These are phyloP conservation scores for Globisporangium acanthophoron DNA, from an alignment of 352 stramenopile species.

Conservation along the genomic window DNA sequence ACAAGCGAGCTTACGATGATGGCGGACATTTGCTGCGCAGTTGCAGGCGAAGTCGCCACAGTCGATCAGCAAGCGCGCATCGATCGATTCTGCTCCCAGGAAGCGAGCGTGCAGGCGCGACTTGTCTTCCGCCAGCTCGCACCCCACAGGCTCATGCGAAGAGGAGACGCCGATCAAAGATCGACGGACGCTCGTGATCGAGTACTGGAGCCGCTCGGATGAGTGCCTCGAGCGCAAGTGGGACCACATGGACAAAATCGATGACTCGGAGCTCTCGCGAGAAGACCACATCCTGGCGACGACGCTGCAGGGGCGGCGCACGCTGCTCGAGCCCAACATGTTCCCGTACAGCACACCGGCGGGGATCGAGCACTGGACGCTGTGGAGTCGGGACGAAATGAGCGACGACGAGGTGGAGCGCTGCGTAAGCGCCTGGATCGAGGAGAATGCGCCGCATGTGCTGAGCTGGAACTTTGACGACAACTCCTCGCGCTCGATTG, in stretches of 20 bases:
- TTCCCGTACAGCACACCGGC: slow-evolving; percentile 23
- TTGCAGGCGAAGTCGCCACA: not conserved
- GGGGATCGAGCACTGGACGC: slow-evolving; percentile 26
- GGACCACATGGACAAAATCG: slow-evolving; percentile 24
- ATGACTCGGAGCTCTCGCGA: slow-evolving; percentile 7
- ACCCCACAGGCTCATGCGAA: not conserved
- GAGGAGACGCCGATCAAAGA: not conserved
- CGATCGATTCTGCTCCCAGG: not conserved
- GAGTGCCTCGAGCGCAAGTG: slow-evolving; percentile 27
- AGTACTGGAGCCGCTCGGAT: slow-evolving; percentile 25
- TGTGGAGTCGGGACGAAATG: slow-evolving; percentile 20
- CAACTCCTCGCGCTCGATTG: slow-evolving; percentile 25
- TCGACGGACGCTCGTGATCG: slow-evolving; percentile 15
- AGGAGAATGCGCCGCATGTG: slow-evolving; percentile 17
- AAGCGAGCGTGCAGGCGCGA: slow-evolving; percentile 1
- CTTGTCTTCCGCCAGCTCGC: not conserved
- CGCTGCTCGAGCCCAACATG: slow-evolving; percentile 24
- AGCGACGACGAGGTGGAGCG: slow-evolving; percentile 15
- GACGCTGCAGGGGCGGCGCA: slow-evolving; percentile 11
- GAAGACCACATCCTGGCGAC: slow-evolving; percentile 26
- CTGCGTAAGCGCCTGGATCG: slow-evolving; percentile 21
- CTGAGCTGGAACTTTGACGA: slow-evolving; percentile 29
- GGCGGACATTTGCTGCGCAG: not conserved
- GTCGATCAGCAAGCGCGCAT: not conserved
- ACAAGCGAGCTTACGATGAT: not conserved